Percentiles rank a stretch among this genome's conserved stretches.
phyloP scores from a whole-genome alignment of 345 rosid genomes.

The Carallia pectinifolia region DNA sequence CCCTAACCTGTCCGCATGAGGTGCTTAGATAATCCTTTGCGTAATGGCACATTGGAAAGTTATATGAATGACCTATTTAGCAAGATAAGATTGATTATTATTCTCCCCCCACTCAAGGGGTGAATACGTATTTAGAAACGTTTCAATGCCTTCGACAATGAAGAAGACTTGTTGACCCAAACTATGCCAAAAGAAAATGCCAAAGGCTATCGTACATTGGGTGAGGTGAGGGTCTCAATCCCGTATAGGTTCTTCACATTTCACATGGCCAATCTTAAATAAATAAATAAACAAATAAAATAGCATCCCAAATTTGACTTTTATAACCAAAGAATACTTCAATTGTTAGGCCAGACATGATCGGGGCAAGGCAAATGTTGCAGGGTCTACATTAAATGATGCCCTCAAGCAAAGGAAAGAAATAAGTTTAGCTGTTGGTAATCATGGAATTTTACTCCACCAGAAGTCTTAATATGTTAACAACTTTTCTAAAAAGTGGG shows the following conservation, averaged over 20 bases:
- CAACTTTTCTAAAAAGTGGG: slow-evolving; percentile 20
- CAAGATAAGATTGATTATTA: slow-evolving; percentile 28
- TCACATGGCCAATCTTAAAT: neutral
- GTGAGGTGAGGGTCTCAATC: neutral
- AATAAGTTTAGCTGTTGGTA: slow-evolving; percentile 8
- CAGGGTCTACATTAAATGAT: neutral
- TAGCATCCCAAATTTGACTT: slow-evolving; percentile 11
- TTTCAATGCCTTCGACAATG: slow-evolving; percentile 13
- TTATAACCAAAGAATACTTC: neutral
- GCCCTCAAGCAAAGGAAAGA: neutral
- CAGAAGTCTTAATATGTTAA: neutral
- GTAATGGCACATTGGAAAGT: slow-evolving; percentile 13
- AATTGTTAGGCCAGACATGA: neutral
- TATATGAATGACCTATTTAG: slow-evolving; percentile 4
- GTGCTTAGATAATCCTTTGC: slow-evolving; percentile 16
- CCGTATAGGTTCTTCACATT: neutral
- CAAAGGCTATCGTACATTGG: neutral
- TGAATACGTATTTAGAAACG: slow-evolving; percentile 31
- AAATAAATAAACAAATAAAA: neutral
- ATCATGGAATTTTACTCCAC: slow-evolving; percentile 14
- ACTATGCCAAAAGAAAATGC: slow-evolving; percentile 2
- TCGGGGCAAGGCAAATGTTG: neutral
- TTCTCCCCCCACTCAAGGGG: slow-evolving; percentile 14
- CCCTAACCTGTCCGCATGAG: slow-evolving; percentile 2
- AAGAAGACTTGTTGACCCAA: neutral